Evolutionary conservation across 306 rosid species (phyloP).

Genomic region (Spatholobus suberectus): DNA sequence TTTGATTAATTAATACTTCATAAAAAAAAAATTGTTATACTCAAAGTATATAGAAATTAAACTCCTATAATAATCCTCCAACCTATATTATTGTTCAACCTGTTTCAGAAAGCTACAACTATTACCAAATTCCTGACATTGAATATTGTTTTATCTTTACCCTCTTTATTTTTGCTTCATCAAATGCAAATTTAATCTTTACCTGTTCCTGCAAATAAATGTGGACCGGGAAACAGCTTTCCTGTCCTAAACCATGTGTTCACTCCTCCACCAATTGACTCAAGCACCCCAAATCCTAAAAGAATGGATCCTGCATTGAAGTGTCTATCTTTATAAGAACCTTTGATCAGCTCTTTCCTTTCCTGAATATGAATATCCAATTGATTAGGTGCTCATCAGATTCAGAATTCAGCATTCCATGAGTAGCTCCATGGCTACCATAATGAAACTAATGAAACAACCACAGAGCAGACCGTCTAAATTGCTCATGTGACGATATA

Average conservation of each 20-base stretch:
- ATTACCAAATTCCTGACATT: background rate
- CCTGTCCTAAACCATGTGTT: slow-evolving; percentile 92
- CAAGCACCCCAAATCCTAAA: slow-evolving; percentile 85
- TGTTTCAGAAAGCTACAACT: background rate
- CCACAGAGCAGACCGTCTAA: background rate
- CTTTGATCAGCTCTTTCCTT: slow-evolving; percentile 91
- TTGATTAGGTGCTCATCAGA: slow-evolving; percentile 30
- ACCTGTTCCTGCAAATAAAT: slow-evolving; percentile 98
- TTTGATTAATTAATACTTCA: background rate
- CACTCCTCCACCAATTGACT: slow-evolving; percentile 79
- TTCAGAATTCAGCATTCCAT: slow-evolving; percentile 3
- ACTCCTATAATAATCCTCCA: background rate
- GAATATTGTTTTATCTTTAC: background rate
- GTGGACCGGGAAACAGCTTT: slow-evolving; percentile 95
- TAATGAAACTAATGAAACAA: background rate
- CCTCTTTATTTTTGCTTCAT: background rate
- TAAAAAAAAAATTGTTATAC: background rate
- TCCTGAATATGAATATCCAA: slow-evolving; percentile 63
- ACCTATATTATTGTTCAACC: background rate
- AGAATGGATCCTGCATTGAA: slow-evolving; percentile 88
- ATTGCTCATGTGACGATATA: background rate
- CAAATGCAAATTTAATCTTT: slow-evolving; percentile 29
- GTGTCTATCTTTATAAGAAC: slow-evolving; percentile 83
- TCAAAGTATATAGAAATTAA: background rate
- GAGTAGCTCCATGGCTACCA: background rate